Evolutionary conservation across 495 filamentous ascomycete genomes (phyloP).

Genomic region (Aspergillus bertholletiae): DNA sequence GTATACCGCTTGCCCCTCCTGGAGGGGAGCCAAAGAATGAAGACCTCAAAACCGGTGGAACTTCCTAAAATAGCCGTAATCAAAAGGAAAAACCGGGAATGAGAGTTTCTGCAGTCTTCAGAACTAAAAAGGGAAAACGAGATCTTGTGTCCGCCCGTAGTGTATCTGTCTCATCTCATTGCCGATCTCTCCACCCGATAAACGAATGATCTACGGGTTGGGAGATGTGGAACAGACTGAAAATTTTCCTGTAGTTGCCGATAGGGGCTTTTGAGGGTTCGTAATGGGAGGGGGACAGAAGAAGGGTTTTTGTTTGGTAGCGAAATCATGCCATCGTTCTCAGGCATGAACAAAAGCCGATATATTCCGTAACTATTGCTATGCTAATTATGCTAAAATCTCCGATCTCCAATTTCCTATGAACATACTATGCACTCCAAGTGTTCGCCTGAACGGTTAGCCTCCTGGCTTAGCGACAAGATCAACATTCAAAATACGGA

Average conservation of each 20-base stretch:
- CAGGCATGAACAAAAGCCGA: neutral
- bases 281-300: no score
- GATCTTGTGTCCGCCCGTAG: constrained; percentile 1
- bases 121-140: neutral
- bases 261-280: neutral
- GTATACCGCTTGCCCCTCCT: neutral
- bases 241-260: neutral
- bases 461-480: no score
- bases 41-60: neutral
- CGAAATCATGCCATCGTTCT: neutral
- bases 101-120: neutral
- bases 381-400: no score
- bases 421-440: no score
- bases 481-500: no score
- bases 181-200: constrained; percentile 1
- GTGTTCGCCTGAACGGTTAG: no score
- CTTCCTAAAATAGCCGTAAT: neutral
- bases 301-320: no score
- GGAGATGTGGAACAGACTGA: neutral
- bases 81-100: neutral
- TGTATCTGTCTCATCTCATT: constrained; percentile 1
- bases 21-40: neutral
- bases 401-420: no score
- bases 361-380: no score
- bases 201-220: neutral